Evolutionary conservation across 768 basidiomycete species (phyloP).

Genomic region (Coprinellus micaceus): DNA sequence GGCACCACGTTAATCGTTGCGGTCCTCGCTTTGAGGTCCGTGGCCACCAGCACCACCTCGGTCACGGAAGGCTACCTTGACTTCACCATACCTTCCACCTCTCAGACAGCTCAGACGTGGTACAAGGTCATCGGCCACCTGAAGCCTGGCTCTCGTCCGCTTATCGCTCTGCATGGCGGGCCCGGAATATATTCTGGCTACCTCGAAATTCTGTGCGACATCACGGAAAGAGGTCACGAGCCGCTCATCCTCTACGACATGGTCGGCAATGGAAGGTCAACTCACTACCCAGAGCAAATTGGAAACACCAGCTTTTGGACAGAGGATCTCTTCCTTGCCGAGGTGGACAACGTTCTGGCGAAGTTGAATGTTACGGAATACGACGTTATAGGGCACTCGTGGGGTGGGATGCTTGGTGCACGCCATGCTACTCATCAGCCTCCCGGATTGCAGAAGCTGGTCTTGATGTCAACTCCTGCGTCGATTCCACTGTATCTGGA

Average conservation of each 20-base stretch:
- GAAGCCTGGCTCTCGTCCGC: conserved; percentile 32
- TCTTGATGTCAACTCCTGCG: conserved; percentile 29
- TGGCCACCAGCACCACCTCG: too few relatives aligned
- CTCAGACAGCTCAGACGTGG: conserved; percentile 35
- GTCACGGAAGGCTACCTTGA: background rate
- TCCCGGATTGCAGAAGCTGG: conserved; percentile 39
- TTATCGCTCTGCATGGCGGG: conserved; percentile 50
- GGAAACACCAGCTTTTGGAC: conserved; percentile 45
- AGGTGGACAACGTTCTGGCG: conserved; percentile 43
- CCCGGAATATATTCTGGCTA: too few relatives aligned
- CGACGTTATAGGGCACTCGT: conserved; percentile 49
- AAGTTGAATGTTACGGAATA: conserved; percentile 45
- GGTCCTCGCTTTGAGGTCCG: too few relatives aligned
- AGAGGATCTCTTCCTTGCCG: conserved; percentile 44
- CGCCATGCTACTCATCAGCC: conserved; percentile 36
- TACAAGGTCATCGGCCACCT: conserved; percentile 49
- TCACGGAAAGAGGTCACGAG: too few relatives aligned
- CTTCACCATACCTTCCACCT: background rate
- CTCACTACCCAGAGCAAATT: conserved; percentile 49
- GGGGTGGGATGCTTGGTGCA: conserved; percentile 49
- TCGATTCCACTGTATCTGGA: background rate
- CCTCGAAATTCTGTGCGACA: too few relatives aligned
- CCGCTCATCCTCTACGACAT: too few relatives aligned
- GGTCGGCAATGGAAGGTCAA: too few relatives aligned
- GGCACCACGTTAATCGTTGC: too few relatives aligned